Conservation (phyloP, 1,284 basidiomycete genomes). For the Fomitiporia mediterranea region DNA sequence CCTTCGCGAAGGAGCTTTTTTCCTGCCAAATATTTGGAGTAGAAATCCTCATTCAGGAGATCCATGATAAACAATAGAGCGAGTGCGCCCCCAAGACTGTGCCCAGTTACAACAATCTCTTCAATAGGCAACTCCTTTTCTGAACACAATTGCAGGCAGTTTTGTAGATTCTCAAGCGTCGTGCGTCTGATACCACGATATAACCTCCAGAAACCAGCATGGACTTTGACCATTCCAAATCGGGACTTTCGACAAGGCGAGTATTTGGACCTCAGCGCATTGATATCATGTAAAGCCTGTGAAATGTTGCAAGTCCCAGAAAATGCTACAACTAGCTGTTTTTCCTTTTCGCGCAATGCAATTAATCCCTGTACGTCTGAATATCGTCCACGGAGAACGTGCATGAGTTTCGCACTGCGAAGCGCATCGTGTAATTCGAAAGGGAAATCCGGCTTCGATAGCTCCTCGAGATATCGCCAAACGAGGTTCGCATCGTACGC, state of each 20-base stretch:
- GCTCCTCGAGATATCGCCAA: slow-evolving; percentile 13
- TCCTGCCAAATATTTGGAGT: not conserved
- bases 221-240: slow-evolving; percentile 29
- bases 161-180: not conserved
- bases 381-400: slow-evolving; percentile 13
- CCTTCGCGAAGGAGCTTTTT: not conserved
- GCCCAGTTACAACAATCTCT: slow-evolving; percentile 46
- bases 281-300: slow-evolving; percentile 17
- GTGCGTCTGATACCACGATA: not conserved
- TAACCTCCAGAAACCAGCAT: slow-evolving; percentile 46
- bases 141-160: not conserved
- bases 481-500: slow-evolving; percentile 14
- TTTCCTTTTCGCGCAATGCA: slow-evolving; percentile 7
- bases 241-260: not conserved
- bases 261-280: not conserved
- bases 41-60: slow-evolving; percentile 28
- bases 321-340: slow-evolving; percentile 20
- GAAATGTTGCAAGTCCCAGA: slow-evolving; percentile 17
- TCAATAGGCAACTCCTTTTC: slow-evolving; percentile 26
- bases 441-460: slow-evolving; percentile 17
- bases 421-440: slow-evolving; percentile 21
- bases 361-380: slow-evolving; percentile 16
- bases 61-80: slow-evolving; percentile 45
- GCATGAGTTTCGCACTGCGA: not conserved
- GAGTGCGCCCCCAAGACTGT: slow-evolving; percentile 48